A percentile compares a stretch with the other conserved stretches of the same genome.
These are phyloP conservation scores for Acacia acuminata DNA, from an alignment of 306 rosid species.

Conservation along the genomic window DNA sequence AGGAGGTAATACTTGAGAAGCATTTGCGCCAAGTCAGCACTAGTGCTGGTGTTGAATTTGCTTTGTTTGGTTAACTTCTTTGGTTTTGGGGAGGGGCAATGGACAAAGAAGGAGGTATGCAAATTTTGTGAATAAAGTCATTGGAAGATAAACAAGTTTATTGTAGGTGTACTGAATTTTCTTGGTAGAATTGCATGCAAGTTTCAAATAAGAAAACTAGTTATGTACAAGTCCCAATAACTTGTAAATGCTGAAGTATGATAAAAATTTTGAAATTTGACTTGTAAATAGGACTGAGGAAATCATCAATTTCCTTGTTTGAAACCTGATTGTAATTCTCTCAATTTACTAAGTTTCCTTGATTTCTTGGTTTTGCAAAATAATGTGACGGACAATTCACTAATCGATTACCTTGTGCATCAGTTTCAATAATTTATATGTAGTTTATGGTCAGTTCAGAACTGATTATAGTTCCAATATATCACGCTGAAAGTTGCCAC, in stretches of 20 bases:
- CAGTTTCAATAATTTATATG: not conserved
- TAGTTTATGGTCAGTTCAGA: not conserved
- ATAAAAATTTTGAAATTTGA: no score
- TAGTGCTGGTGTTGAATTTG: conserved; percentile 5
- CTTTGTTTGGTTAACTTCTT: not conserved
- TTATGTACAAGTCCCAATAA: no score
- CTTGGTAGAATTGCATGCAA: no score
- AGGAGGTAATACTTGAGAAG: conserved; percentile 53
- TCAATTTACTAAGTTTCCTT: not conserved
- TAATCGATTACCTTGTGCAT: not conserved
- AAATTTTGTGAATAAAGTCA: not conserved
- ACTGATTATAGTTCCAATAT: not conserved
- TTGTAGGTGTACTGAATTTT: conserved; percentile 17
- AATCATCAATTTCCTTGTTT: no score
- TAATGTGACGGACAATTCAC: conserved; percentile 2
- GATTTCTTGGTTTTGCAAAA: not conserved
- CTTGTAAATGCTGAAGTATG: no score
- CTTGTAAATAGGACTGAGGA: no score
- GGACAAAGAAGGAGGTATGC: conserved; percentile 2
- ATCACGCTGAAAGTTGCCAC: conserved; percentile 3
- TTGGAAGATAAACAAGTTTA: conserved; percentile 4
- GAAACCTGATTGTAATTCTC: no score
- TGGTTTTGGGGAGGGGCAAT: not conserved
- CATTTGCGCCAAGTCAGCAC: conserved; percentile 19
- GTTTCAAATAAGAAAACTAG: no score